Conservation (phyloP, 352 stramenopile species). For the Blastocystis hominis region DNA sequence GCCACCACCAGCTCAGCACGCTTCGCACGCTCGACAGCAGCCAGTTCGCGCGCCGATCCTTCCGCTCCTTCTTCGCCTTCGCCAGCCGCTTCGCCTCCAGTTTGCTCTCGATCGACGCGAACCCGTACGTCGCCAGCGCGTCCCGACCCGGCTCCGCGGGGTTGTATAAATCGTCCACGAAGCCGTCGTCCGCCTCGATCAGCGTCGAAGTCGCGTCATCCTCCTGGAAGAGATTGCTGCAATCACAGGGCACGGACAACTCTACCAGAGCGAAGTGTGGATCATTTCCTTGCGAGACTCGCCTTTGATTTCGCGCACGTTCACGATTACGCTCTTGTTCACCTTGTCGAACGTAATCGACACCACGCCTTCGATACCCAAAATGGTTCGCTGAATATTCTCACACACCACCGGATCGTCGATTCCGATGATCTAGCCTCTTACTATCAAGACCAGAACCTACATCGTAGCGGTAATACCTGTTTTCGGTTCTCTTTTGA, state of each 20-base stretch:
- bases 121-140: slow-evolving; percentile 27
- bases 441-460: not conserved
- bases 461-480: not conserved
- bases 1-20: slow-evolving; percentile 11
- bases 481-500: not conserved
- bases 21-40: not conserved
- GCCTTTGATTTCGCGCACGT: slow-evolving; percentile 9
- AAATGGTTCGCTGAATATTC: not conserved
- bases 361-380: slow-evolving; percentile 17
- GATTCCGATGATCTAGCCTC: slow-evolving; percentile 26
- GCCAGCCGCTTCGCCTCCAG: slow-evolving; percentile 28
- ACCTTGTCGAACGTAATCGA: slow-evolving; percentile 47
- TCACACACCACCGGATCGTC: not conserved
- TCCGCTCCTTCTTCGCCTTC: slow-evolving; percentile 27
- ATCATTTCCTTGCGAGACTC: not conserved
- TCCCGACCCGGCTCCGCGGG: not conserved
- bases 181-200: not conserved
- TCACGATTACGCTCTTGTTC: not conserved
- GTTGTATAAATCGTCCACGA: slow-evolving; percentile 17
- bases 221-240: slow-evolving; percentile 5
- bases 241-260: not conserved
- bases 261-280: not conserved
- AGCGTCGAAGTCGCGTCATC: not conserved
- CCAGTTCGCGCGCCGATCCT: slow-evolving; percentile 8
- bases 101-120: slow-evolving; percentile 31